Evolutionary conservation across 495 filamentous ascomycete genomes (phyloP).

Genomic region (Aspergillus olivimuriae): DNA sequence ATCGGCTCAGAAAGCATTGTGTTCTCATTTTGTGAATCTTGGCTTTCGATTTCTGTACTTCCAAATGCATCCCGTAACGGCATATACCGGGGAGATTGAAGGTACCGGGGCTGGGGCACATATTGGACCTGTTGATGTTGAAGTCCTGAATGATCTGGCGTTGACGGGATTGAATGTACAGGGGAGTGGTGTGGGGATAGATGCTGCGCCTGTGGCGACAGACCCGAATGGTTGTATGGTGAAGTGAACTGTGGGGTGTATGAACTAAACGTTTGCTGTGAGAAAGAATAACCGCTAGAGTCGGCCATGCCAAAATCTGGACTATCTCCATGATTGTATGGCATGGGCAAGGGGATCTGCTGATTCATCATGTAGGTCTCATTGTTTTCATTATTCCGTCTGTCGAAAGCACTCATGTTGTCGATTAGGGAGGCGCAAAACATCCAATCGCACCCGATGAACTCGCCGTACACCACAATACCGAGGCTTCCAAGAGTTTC

Average conservation of each 20-base stretch:
- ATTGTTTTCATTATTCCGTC: constrained; percentile 28
- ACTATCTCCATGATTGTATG: constrained; percentile 27
- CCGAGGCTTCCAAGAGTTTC: no score
- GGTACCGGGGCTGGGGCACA: constrained; percentile 30
- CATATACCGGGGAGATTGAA: constrained; percentile 30
- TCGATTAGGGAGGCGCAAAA: no score
- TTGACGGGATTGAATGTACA: constrained; percentile 28
- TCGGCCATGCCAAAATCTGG: constrained; percentile 29
- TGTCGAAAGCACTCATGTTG: constrained; percentile 35
- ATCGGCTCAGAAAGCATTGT: constrained; percentile 41
- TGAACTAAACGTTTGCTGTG: constrained; percentile 30
- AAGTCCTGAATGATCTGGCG: constrained; percentile 24
- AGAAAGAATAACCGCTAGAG: constrained; percentile 29
- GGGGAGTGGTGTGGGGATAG: constrained; percentile 25
- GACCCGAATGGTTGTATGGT: constrained; percentile 29
- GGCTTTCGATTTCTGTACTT: constrained; percentile 38
- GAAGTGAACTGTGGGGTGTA: constrained; percentile 30
- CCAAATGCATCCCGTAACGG: constrained; percentile 28
- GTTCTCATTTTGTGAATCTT: constrained; percentile 37
- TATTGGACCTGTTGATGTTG: constrained; percentile 30
- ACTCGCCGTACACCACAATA: no score
- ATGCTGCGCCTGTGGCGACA: constrained; percentile 26
- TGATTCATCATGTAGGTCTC: constrained; percentile 36
- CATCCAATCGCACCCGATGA: no score
- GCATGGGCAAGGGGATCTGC: constrained; percentile 26